Evolutionary conservation across 371 early-diverging fungal species (phyloP), one percentile per base, ranked within the genome.

Genomic region (Mucor plumbeus): DNA sequence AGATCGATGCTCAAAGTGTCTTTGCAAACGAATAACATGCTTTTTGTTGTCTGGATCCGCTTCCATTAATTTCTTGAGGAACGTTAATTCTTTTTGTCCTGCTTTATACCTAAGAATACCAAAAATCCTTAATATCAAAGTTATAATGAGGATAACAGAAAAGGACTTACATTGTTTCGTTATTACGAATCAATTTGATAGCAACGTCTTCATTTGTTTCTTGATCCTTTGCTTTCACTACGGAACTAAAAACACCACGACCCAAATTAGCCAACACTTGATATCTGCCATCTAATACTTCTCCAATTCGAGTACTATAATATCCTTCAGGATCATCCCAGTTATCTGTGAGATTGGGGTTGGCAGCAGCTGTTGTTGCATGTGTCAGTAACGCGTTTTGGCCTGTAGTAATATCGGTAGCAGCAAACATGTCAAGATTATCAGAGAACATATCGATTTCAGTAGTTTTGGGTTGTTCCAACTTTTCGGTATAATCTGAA

Each of bases 271-370:
- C 83, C 57, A 88, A 82, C 1, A 97, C 94, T 67, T 90, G 84
- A 67, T 97, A 98, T 35, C 97, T 90, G n/a, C 81, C 87, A 69
- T 94, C 92, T 4, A 91, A 66, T 8, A 68, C 50, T 74, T 98
- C 99, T 6, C 97, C 97, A 40, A 95, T 84, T 40, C 93, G 87
- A 14, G 88, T 85, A 87, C 94, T 90, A 73, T 97, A 98, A 84
- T 98, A 98, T 15, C 99, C 99, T 68, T 98, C 97, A 1, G 90
- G 85, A 70, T 98, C 99, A 77, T 97, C 98, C 93, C 94, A 95
- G 65, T 93, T 96, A 69, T 96, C 98, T 5, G 84, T 80, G 5
- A 93, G 78, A 43, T 81, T 85, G 5, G 85, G 85, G 59, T 88
- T 88, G 11, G 78, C 80, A 2, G 77, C 73, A 34, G 64, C 59